Evolutionary conservation across 768 basidiomycete species (phyloP).

Genomic region (Saitozyma podzolica): DNA sequence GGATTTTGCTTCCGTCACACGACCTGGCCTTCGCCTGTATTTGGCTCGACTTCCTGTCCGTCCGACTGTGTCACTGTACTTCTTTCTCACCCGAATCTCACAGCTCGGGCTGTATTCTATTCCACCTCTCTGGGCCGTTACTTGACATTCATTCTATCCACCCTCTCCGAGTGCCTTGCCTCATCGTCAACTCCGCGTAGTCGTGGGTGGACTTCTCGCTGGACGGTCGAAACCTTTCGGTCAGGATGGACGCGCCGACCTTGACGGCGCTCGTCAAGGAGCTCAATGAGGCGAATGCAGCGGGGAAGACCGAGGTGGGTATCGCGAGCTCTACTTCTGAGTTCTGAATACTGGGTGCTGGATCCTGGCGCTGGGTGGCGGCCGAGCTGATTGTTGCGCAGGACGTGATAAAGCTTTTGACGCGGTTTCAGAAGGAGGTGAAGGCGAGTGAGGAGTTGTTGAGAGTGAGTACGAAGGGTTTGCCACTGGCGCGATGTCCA

Average conservation of each 20-base stretch:
- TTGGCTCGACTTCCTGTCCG: too few species aligned
- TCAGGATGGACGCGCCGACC: constrained; percentile 32
- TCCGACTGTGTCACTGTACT: too few species aligned
- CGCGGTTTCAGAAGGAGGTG: constrained; percentile 36
- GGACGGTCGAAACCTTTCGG: not conserved
- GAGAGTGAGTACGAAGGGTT: constrained; percentile 27
- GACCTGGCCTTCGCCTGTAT: too few species aligned
- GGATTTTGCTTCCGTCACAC: too few species aligned
- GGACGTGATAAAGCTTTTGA: constrained; percentile 41
- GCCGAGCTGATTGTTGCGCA: constrained; percentile 5
- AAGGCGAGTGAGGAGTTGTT: constrained; percentile 45
- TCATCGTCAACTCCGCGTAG: not conserved
- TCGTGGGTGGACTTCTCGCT: not conserved
- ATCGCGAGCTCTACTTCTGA: not conserved
- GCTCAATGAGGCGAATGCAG: constrained; percentile 34
- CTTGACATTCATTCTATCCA: too few species aligned
- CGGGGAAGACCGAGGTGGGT: constrained; percentile 36
- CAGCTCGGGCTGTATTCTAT: too few species aligned
- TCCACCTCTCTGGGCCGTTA: too few species aligned
- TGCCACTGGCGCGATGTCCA: not conserved
- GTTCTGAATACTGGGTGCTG: not conserved
- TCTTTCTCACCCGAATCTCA: too few species aligned
- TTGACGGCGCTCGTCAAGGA: constrained; percentile 31
- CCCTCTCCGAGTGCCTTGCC: too few species aligned
- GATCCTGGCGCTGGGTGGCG: not conserved